These are phyloP conservation scores for Striga asiatica DNA, from an alignment of 257 asterid genomes.

Conservation along the genomic window DNA sequence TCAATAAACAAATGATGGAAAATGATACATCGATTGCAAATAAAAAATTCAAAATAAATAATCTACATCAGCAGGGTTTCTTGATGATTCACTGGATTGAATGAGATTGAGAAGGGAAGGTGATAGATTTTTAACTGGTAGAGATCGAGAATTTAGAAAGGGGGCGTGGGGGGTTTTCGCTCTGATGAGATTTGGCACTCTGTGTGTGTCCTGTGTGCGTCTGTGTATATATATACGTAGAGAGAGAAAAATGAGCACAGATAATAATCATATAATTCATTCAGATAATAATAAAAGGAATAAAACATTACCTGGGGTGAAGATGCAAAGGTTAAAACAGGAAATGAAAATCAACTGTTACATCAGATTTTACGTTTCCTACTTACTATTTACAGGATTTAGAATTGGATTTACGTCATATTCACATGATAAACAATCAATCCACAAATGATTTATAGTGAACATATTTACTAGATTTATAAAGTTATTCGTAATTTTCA, in stretches of 20 bases:
- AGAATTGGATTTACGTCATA: not conserved
- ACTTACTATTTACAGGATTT: not conserved
- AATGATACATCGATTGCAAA: constrained; percentile 3
- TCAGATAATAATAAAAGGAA: constrained; percentile 6
- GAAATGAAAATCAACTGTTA: not conserved
- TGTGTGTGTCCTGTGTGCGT: constrained; percentile 19
- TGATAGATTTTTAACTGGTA: constrained; percentile 25
- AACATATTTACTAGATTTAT: too few species aligned
- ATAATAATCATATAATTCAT: constrained; percentile 4
- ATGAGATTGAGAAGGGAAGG: constrained; percentile 27
- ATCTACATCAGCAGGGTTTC: constrained; percentile 5
- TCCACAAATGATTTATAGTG: too few species aligned
- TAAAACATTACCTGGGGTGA: constrained; percentile 7
- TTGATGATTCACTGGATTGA: constrained; percentile 16
- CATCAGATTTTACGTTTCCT: not conserved
- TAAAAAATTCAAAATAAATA: not conserved
- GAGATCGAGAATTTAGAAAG: constrained; percentile 53
- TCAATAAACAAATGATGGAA: constrained; percentile 21
- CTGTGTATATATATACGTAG: constrained; percentile 15
- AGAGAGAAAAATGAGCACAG: constrained; percentile 10
- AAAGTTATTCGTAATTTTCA: too few species aligned
- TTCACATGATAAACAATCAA: not conserved
- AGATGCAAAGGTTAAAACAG: constrained; percentile 9
- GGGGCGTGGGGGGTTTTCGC: constrained; percentile 31
- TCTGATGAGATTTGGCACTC: constrained; percentile 43